Base-by-base conservation (phyloP, 139 green algal genomes). In the Closterium sp. region DNA sequence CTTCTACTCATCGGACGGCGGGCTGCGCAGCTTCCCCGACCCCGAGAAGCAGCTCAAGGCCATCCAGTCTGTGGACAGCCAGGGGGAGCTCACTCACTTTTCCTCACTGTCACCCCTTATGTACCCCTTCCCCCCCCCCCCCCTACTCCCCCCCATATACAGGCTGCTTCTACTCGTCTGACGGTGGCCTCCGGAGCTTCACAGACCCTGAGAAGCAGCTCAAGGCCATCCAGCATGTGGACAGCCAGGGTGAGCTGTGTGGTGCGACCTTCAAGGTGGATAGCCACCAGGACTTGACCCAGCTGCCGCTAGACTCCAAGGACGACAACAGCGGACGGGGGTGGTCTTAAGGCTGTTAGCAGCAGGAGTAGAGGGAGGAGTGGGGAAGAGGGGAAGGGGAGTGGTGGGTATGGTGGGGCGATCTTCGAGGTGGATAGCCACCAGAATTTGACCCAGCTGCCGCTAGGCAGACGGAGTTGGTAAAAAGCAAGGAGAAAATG, bases 361-460 rank as follows among this genome's bases (percentile, higher is more conserved):
- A n/a, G n/a, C n/a, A n/a, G n/a, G n/a, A n/a, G n/a, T n/a, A n/a
- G n/a, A n/a, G n/a, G n/a, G n/a, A n/a, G n/a, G n/a, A n/a, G n/a
- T n/a, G n/a, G n/a, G n/a, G n/a, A n/a, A n/a, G n/a, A n/a, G n/a
- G n/a, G n/a, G n/a, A n/a, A n/a, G n/a, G n/a, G n/a, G n/a, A n/a
- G n/a, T n/a, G n/a, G n/a, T n/a, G n/a, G n/a, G n/a, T n/a, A n/a
- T n/a, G n/a, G 88, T 33, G 88, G 88, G 3, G 38, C 88, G 21
- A 91, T n/a, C 34, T 91, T 91, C 69, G 25, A 88, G 43, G 88
- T 91, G 1, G 88, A 91, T 23, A 89, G 86, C 86, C n/a, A 69
- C 19, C n/a, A 89, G n/a, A 23, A 85, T 21, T 19, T 89, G 12
- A 87, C 84, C 10, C 33, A 34, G 84, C 9, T 87, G 84, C 33